Base-by-base conservation (phyloP, 179 eudicot genomes). In the Gypsophila paniculata region DNA sequence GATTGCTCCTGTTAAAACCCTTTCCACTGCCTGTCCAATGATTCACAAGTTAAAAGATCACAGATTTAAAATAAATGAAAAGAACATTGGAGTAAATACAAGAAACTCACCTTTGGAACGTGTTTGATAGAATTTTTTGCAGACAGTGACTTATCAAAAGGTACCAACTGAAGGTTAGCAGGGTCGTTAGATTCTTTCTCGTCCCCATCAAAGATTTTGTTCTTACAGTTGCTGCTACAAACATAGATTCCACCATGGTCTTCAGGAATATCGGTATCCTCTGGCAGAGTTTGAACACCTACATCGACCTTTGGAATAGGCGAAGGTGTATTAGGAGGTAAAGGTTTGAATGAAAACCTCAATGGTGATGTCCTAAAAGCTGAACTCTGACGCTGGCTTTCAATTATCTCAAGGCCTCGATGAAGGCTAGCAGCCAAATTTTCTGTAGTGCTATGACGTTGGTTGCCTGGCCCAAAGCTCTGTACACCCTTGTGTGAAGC, bases 1-100 rank as follows among this genome's bases (percentile, higher is more conserved):
- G 71, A 94, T 86, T 49, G 97, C 96, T 72, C 99, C 97, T 0
- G 96, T 89, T 76, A 94, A 82, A 49, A 94, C 97, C 74, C 85
- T 91, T 71, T 94, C 92, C 53, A 94, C 97, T 34, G 96, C 97
- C 99, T 94, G 87, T 72, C n/a, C 82, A 38, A 67, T 73, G 12
- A 58, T 60, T 49, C 63, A 73, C 76, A 42, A 62, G 65, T 42
- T 72, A 46, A 19, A 23, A 11, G 29, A n/a, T 23, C 8, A 19
- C 53, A 68, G 36, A 76, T 17, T 75, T 22, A 59, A 68, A 32
- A 58, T 15, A 77, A 19, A 54, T 54, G 46, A 53, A 77, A 44
- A 34, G 34, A 39, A 0, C 22, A 48, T 25, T 4, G 12, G 55
- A 53, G 10, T 29, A 9, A 23, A 22, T 46, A 4, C 53, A 59